These are phyloP conservation scores for Ganoderma boninense DNA, from an alignment of 1,284 basidiomycete species.

Conservation along the genomic window DNA sequence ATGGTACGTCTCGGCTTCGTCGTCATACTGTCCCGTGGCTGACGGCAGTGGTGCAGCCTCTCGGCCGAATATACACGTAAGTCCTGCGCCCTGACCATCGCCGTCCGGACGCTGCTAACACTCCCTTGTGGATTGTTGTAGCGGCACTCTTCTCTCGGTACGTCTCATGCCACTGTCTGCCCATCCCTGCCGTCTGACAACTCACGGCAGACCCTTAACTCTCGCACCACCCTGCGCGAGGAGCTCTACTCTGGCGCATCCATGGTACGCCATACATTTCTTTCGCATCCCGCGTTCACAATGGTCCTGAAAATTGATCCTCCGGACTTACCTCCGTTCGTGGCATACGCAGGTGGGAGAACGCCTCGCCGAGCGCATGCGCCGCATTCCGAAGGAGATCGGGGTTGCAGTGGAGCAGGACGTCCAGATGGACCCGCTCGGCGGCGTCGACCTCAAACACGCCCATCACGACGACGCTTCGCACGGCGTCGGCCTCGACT, in stretches of 20 bases:
- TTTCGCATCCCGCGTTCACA: too few relatives aligned
- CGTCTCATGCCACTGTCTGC: neutral
- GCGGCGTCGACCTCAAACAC: constrained; percentile 17
- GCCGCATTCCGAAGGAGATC: constrained; percentile 20
- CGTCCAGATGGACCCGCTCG: constrained; percentile 18
- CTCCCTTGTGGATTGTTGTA: neutral
- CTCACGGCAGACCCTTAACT: constrained; percentile 22
- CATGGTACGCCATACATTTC: constrained; percentile 12
- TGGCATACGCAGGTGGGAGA: constrained; percentile 1
- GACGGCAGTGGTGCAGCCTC: constrained; percentile 11
- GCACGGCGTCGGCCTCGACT: neutral
- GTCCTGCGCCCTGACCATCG: neutral
- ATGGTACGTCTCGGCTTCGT: constrained; percentile 12
- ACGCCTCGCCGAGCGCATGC: constrained; percentile 16
- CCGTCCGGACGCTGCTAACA: neutral
- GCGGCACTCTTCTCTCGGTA: constrained; percentile 22
- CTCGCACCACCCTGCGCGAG: constrained; percentile 23
- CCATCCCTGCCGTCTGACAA: neutral
- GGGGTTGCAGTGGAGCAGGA: constrained; percentile 24
- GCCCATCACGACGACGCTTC: neutral
- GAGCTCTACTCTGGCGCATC: constrained; percentile 19
- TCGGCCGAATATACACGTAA: constrained; percentile 29
- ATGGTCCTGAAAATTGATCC: too few relatives aligned
- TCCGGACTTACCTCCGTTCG: too few relatives aligned
- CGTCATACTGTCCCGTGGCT: neutral